Conservation (phyloP, 345 rosid species). For the Arabis alpina region DNA sequence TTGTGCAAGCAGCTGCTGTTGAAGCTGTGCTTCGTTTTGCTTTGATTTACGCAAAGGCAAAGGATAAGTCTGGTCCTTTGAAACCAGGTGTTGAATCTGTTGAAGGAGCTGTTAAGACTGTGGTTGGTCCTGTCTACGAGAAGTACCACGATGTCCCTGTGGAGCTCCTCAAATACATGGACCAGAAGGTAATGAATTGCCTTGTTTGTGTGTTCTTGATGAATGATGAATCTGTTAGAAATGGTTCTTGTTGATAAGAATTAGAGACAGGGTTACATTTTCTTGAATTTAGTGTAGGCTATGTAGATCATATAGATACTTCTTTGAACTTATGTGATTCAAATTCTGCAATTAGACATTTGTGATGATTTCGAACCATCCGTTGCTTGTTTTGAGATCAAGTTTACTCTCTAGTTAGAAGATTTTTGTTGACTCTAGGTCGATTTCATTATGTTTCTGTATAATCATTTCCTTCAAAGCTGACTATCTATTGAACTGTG, state of each 20-base stretch:
- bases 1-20: conserved; percentile 74
- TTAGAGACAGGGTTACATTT: too few relatives aligned
- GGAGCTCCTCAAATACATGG: conserved; percentile 72
- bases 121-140: conserved; percentile 75
- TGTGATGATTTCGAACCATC: neutral
- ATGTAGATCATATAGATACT: too few relatives aligned
- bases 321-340: too few relatives aligned
- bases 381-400: neutral
- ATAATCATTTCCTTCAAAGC: neutral
- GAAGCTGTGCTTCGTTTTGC: conserved; percentile 60
- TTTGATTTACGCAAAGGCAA: conserved; percentile 66
- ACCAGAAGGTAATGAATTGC: conserved; percentile 61
- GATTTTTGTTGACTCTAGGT: neutral
- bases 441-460: neutral
- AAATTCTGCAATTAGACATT: neutral
- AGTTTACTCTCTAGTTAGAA: neutral
- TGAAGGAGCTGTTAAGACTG: conserved; percentile 77
- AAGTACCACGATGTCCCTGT: conserved; percentile 71
- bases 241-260: too few relatives aligned
- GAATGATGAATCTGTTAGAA: too few relatives aligned
- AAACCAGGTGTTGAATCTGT: conserved; percentile 82
- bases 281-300: too few relatives aligned
- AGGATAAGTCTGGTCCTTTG: conserved; percentile 81
- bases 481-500: conserved; percentile 1
- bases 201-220: too few relatives aligned